Conservation (phyloP, 1,284 basidiomycete genomes). For the Takashimella tepidaria region DNA sequence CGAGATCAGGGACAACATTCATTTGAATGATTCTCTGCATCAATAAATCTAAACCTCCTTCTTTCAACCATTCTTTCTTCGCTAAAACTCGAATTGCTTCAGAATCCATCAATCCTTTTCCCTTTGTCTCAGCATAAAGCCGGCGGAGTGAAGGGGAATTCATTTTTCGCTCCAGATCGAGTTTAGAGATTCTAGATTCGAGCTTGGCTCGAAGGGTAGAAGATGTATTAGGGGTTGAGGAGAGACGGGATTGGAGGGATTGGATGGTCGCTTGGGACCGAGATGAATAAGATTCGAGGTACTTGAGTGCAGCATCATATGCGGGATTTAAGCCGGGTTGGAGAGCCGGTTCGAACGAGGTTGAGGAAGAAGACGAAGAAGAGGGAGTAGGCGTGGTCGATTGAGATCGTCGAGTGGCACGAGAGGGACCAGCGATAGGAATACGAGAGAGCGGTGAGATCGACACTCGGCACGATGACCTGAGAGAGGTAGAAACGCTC, state of each 20-base stretch:
- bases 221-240: not conserved
- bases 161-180: constrained; percentile 38
- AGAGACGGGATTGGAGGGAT: not conserved
- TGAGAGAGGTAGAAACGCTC: constrained; percentile 11
- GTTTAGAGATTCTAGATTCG: constrained; percentile 20
- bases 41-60: constrained; percentile 75
- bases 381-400: constrained; percentile 16
- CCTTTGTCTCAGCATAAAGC: constrained; percentile 33
- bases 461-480: too few relatives aligned
- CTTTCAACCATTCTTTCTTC: constrained; percentile 78
- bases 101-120: constrained; percentile 47
- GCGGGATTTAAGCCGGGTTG: constrained; percentile 36
- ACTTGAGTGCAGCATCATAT: constrained; percentile 44
- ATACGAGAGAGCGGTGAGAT: too few relatives aligned
- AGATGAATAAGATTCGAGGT: constrained; percentile 14
- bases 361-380: constrained; percentile 13
- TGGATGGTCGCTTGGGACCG: not conserved
- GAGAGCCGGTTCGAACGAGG: constrained; percentile 35
- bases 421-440: constrained; percentile 12
- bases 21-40: constrained; percentile 90
- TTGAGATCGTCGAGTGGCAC: constrained; percentile 13
- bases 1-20: constrained; percentile 80
- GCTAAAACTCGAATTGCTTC: constrained; percentile 72
- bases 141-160: constrained; percentile 40
- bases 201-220: constrained; percentile 8